phyloP scores from a whole-genome alignment of 2,329 filamentous ascomycete genomes.

The Harringtonia lauricola region DNA sequence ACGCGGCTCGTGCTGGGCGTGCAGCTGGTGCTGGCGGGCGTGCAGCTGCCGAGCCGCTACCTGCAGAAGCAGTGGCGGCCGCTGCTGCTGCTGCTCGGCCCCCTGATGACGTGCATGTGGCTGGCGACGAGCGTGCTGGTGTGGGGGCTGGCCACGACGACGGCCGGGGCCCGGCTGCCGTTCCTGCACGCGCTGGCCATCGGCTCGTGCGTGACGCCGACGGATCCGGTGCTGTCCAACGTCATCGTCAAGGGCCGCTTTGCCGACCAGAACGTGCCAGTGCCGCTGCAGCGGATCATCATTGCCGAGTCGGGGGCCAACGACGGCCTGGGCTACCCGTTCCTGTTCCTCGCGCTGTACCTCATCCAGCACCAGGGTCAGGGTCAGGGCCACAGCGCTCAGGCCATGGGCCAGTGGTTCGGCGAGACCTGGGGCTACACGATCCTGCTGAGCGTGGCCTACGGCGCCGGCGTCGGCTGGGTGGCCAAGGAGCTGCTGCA shows the following conservation, averaged over 20 bases:
- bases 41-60: slow-evolving; percentile 79
- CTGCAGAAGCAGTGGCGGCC: slow-evolving; percentile 69
- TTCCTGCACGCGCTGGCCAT: slow-evolving; percentile 73
- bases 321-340: slow-evolving; percentile 81
- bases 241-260: slow-evolving; percentile 73
- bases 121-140: slow-evolving; percentile 66
- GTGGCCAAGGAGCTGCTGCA: slow-evolving; percentile 71
- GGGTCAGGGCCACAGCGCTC: slow-evolving; percentile 45
- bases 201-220: slow-evolving; percentile 82
- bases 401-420: slow-evolving; percentile 72
- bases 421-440: slow-evolving; percentile 77
- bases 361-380: slow-evolving; percentile 64
- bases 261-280: slow-evolving; percentile 81
- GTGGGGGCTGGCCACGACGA: slow-evolving; percentile 59
- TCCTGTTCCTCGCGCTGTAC: slow-evolving; percentile 76
- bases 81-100: slow-evolving; percentile 63
- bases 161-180: slow-evolving; percentile 35
- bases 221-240: slow-evolving; percentile 78
- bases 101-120: slow-evolving; percentile 85
- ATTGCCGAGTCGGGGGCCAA: slow-evolving; percentile 79
- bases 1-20: slow-evolving; percentile 79
- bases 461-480: slow-evolving; percentile 71
- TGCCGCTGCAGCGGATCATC: slow-evolving; percentile 68
- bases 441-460: slow-evolving; percentile 66
- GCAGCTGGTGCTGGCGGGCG: slow-evolving; percentile 78